Conservation (phyloP, 2,329 filamentous ascomycete species). For the Fusarium stilboides region DNA sequence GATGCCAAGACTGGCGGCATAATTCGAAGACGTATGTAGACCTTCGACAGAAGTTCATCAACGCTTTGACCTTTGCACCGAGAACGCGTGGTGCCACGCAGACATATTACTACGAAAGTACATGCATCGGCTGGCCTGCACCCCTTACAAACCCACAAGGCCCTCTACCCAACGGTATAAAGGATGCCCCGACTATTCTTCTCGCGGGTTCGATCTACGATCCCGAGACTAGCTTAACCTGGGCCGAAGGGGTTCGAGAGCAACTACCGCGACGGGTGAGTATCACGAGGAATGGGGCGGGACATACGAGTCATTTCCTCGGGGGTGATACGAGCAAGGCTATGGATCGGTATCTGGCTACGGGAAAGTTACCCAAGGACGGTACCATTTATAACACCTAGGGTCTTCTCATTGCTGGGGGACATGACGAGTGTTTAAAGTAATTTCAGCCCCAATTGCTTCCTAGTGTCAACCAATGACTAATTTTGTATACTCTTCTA, state of each 20-base stretch:
- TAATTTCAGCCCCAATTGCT: too few relatives aligned
- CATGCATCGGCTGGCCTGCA: conserved; percentile 45
- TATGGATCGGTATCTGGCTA: conserved; percentile 42
- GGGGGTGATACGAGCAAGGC: conserved; percentile 42
- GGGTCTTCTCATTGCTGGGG: background rate
- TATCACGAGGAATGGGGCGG: conserved; percentile 45
- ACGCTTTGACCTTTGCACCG: conserved; percentile 29
- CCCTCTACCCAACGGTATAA: conserved; percentile 4
- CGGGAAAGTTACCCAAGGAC: conserved; percentile 42
- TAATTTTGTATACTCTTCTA: too few relatives aligned
- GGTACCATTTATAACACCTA: conserved; percentile 41
- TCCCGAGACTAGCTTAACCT: conserved; percentile 40
- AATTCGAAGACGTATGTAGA: conserved; percentile 25
- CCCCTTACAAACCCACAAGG: conserved; percentile 34
- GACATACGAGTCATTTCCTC: conserved; percentile 44
- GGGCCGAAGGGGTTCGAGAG: conserved; percentile 40
- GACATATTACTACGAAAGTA: conserved; percentile 34
- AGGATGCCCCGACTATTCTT: conserved; percentile 36
- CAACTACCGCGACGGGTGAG: conserved; percentile 43
- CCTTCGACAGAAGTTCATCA: conserved; percentile 28
- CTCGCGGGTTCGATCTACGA: conserved; percentile 40
- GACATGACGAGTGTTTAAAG: too few relatives aligned
- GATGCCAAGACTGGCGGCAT: conserved; percentile 47
- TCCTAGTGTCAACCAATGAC: too few relatives aligned
- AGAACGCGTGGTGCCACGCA: conserved; percentile 37